phyloP scores from a whole-genome alignment of 2,329 filamentous ascomycete genomes.

The Trichoderma afroharzianum region DNA sequence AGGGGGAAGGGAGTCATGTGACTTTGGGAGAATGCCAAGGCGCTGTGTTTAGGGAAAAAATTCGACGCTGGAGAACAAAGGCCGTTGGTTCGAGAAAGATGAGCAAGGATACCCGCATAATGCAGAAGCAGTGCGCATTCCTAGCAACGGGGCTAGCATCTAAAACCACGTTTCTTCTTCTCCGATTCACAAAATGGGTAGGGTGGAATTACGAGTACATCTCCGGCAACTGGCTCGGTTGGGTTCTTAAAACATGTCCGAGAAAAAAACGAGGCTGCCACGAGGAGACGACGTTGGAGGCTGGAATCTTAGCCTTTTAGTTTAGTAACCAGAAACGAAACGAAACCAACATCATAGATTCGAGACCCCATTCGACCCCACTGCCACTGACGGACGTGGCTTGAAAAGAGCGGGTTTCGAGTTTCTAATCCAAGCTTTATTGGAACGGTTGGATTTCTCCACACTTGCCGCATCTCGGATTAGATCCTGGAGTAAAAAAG shows the following conservation, averaged over 20 bases:
- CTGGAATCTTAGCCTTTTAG: not conserved
- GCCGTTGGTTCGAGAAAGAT: not conserved
- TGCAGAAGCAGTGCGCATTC: not conserved
- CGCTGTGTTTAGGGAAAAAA: not conserved
- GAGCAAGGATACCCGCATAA: not conserved
- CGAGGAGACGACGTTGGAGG: not conserved
- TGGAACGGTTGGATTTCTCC: not conserved
- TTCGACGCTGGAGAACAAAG: not conserved
- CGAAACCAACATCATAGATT: not conserved
- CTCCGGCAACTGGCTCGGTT: not conserved
- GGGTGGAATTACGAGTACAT: not conserved
- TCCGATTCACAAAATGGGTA: not conserved
- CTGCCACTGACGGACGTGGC: not conserved
- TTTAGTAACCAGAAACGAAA: not conserved
- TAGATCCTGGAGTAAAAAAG: too few relatives aligned
- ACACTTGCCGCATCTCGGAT: not conserved
- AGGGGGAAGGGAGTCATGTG: not conserved
- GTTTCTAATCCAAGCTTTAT: not conserved
- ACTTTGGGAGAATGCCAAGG: too few relatives aligned
- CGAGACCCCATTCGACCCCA: not conserved
- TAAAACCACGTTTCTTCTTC: not conserved
- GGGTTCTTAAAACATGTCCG: not conserved
- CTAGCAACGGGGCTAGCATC: not conserved
- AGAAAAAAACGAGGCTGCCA: not conserved
- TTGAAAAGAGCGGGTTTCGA: not conserved